Conservation (phyloP, 2,329 filamentous ascomycete genomes). For the Xylariaceae sp. region DNA sequence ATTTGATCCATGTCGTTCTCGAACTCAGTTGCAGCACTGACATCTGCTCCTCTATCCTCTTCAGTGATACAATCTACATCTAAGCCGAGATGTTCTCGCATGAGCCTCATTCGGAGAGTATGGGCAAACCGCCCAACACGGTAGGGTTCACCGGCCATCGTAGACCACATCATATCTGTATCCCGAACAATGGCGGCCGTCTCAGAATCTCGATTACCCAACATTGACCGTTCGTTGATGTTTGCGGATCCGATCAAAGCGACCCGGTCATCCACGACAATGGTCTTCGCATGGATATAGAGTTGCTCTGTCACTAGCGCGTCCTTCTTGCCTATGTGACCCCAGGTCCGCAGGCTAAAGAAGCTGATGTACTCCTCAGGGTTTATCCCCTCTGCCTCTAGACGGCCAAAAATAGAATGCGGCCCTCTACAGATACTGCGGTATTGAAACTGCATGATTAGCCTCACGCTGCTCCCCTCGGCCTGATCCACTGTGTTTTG, state of each 20-base stretch:
- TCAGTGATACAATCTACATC: constrained; percentile 92
- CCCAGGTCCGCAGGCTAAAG: constrained; percentile 91
- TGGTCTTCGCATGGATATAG: constrained; percentile 97
- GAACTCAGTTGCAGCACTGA: constrained; percentile 62
- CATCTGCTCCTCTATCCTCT: constrained; percentile 73
- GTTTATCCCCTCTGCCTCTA: constrained; percentile 81
- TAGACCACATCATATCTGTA: constrained; percentile 89
- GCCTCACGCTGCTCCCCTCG: constrained; percentile 89
- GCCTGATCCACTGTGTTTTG: constrained; percentile 95
- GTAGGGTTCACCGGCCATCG: constrained; percentile 89
- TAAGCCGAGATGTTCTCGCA: constrained; percentile 96
- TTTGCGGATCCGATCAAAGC: constrained; percentile 97
- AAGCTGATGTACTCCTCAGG: constrained; percentile 96
- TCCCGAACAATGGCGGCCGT: constrained; percentile 89
- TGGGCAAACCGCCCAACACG: constrained; percentile 92
- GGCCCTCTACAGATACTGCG: constrained; percentile 94
- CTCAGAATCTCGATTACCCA: constrained; percentile 91
- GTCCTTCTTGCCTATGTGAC: constrained; percentile 82
- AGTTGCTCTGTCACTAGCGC: constrained; percentile 91
- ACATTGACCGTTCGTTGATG: constrained; percentile 97
- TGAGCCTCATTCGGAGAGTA: constrained; percentile 87
- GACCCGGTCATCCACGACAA: constrained; percentile 92
- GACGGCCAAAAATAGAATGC: constrained; percentile 86
- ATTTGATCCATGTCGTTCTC: constrained; percentile 68
- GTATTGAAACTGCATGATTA: constrained; percentile 98